Evolutionary conservation across 2,329 filamentous ascomycete genomes (phyloP), one percentile per base, ranked within the genome.

Genomic region (Curvularia sp.): DNA sequence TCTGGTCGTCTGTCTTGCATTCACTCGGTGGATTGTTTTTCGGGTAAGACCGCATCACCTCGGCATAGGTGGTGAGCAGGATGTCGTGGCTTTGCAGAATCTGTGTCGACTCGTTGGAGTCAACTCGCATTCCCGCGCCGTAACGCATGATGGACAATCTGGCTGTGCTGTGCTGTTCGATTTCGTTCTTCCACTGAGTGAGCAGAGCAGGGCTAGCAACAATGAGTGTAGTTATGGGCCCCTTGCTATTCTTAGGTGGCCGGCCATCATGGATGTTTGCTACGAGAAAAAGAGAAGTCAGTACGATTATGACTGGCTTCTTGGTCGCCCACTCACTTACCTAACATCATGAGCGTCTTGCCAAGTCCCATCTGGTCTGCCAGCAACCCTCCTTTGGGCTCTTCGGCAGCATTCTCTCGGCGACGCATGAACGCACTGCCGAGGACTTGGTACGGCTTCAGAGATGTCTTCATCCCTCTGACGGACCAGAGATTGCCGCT

Each of bases 391-490:
- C 80, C 80, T 13, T 49, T 67, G 0, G 80, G 84, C 30, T 69
- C 54, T 0, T 72, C 36, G 0, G 21, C 9, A 1, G 60, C 74
- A 3, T 78, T 74, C 66, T 89, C 86, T 3, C 82, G 78, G 3
- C 72, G 65, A 0, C 83, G 65, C 85, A 88, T 87, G 75, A 84
- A 88, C 0, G 79, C 76, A 0, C 76, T 78, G 0, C 81, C 84
- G 0, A 83, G 74, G 0, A 87, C 61, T 52, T 89, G 86, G 46
- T 86, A 81, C 9, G 70, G 65, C 55, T 79, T 79, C 1, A 88
- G 65, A 0, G 73, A 65, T 0, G 76, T 79, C 25, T 66, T 75
- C 81, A 86, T 82, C 0, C 83, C 83, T 19, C 74, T 80, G 1
- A 86, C 71, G 0, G 69, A 45, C 81, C 81, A 84, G 13, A 49